Conservation (phyloP, 768 basidiomycete genomes). For the Lactarius psammicola region DNA sequence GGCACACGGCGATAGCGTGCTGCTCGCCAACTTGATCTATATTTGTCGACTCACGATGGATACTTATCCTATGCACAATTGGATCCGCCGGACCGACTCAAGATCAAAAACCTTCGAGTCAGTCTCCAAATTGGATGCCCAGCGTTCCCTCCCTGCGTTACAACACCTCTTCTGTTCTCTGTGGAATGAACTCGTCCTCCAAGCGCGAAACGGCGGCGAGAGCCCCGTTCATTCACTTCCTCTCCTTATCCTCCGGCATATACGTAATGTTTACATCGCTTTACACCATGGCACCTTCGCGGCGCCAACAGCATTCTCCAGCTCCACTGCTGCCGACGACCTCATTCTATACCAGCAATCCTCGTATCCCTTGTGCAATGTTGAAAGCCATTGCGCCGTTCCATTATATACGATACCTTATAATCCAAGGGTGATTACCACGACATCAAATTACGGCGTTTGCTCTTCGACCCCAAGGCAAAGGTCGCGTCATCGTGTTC, state of each 20-base stretch:
- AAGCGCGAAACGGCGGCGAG: background rate
- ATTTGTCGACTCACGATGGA: background rate
- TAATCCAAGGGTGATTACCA: background rate
- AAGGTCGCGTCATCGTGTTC: background rate
- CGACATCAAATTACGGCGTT: background rate
- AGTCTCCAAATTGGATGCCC: conserved; percentile 10
- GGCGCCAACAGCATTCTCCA: background rate
- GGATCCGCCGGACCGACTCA: background rate
- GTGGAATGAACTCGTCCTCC: background rate
- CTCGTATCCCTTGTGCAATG: conserved; percentile 7
- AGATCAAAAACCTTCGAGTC: background rate
- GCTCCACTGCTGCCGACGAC: background rate
- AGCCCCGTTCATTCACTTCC: background rate
- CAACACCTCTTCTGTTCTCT: conserved; percentile 3
- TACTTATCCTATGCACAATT: background rate
- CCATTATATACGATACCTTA: background rate
- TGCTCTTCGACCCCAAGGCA: background rate
- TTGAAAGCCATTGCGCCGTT: background rate
- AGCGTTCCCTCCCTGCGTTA: background rate
- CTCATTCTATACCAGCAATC: background rate
- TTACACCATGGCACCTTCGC: conserved; percentile 1
- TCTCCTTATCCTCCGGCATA: background rate
- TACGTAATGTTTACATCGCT: background rate
- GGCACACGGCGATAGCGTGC: conserved; percentile 7
- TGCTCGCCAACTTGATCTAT: conserved; percentile 4